These are phyloP conservation scores for Cladorrhinum sp. DNA, from an alignment of 2,329 filamentous ascomycete species.

Conservation along the genomic window DNA sequence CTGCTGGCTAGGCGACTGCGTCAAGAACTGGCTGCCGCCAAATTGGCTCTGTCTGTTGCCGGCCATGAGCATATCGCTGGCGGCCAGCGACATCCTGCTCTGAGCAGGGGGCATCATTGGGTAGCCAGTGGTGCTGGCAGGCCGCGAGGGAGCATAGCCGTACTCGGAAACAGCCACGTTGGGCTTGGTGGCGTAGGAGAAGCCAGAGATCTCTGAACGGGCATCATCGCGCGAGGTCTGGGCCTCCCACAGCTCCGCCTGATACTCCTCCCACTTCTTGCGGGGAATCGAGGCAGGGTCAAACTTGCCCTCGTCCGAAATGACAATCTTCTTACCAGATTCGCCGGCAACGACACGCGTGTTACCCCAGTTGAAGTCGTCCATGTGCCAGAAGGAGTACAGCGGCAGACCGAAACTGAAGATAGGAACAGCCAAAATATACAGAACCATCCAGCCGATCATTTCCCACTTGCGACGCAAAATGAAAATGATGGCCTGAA, in stretches of 20 bases:
- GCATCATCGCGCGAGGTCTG: slow-evolving; percentile 80
- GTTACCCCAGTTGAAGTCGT: slow-evolving; percentile 99
- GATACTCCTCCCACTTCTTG: slow-evolving; percentile 99
- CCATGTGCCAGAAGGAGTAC: slow-evolving; percentile 99
- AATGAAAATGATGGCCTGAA: slow-evolving; percentile 97
- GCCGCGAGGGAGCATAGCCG: slow-evolving; percentile 52
- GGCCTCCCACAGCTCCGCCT: slow-evolving; percentile 94
- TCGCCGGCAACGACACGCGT: slow-evolving; percentile 96
- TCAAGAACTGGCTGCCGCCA: slow-evolving; percentile 54
- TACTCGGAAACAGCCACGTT: slow-evolving; percentile 64
- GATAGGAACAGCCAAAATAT: slow-evolving; percentile 84
- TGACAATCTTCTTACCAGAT: slow-evolving; percentile 84
- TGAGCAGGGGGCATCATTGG: slow-evolving; percentile 46
- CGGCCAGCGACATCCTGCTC: slow-evolving; percentile 74
- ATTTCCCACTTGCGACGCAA: slow-evolving; percentile 97
- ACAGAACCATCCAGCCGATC: slow-evolving; percentile 99
- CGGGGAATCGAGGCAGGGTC: slow-evolving; percentile 88
- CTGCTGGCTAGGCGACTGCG: slow-evolving; percentile 48
- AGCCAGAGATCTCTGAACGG: slow-evolving; percentile 85
- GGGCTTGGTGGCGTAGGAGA: slow-evolving; percentile 88
- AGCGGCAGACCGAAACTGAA: slow-evolving; percentile 88
- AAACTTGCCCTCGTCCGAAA: slow-evolving; percentile 97
- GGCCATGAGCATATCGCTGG: slow-evolving; percentile 57
- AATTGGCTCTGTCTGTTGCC: slow-evolving; percentile 46
- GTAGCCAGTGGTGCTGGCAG: slow-evolving; percentile 48